These are phyloP conservation scores for Termitomyces sp. DNA, from an alignment of 768 basidiomycete species.

Conservation along the genomic window DNA sequence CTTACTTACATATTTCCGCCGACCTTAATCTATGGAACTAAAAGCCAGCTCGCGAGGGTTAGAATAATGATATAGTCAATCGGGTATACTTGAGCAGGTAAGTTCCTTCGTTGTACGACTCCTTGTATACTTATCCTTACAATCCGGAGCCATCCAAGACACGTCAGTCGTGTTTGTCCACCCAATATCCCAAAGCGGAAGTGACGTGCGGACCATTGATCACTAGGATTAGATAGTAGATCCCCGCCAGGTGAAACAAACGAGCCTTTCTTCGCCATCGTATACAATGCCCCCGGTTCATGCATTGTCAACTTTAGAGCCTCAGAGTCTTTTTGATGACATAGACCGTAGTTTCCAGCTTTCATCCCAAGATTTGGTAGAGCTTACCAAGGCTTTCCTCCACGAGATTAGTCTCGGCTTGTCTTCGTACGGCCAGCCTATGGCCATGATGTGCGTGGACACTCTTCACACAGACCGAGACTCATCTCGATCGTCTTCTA, in stretches of 20 bases:
- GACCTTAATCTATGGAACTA: neutral
- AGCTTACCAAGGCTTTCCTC: slow-evolving; percentile 76
- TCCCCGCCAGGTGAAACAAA: neutral
- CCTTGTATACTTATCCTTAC: neutral
- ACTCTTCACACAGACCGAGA: neutral
- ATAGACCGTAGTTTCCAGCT: slow-evolving; percentile 76
- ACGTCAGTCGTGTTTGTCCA: neutral
- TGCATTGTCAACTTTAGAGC: slow-evolving; percentile 34
- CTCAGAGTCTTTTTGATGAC: slow-evolving; percentile 49
- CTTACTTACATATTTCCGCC: neutral
- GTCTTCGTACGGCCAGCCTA: slow-evolving; percentile 62
- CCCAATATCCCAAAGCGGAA: slow-evolving; percentile 26
- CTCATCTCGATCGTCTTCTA: slow-evolving; percentile 24
- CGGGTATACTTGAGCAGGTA: neutral
- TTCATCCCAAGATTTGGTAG: slow-evolving; percentile 49
- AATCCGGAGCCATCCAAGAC: neutral
- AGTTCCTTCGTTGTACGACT: neutral
- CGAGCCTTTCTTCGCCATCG: slow-evolving; percentile 12
- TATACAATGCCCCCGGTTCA: slow-evolving; percentile 38
- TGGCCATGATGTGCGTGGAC: slow-evolving; percentile 87
- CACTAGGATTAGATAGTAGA: neutral
- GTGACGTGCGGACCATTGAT: slow-evolving; percentile 20
- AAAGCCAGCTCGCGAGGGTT: neutral
- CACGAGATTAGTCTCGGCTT: slow-evolving; percentile 77
- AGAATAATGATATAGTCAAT: neutral